These are phyloP conservation scores for Vigna angularis DNA, from an alignment of 306 rosid species.

Conservation along the genomic window DNA sequence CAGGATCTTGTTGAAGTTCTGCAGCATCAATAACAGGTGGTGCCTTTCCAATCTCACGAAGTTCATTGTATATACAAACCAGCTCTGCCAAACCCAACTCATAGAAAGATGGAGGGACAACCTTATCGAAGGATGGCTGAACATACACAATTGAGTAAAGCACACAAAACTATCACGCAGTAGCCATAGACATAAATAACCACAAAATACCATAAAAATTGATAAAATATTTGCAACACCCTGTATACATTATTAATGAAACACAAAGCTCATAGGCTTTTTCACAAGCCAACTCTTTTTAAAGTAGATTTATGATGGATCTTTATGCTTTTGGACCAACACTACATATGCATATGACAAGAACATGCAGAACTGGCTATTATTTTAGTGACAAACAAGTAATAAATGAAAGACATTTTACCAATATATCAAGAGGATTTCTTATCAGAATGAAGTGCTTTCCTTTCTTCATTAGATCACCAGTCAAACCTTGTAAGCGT, in stretches of 20 bases:
- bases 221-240: constrained; percentile 21
- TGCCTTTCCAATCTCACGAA: constrained; percentile 64
- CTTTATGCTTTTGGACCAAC: constrained; percentile 15
- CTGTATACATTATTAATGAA: background rate
- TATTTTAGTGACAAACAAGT: constrained; percentile 16
- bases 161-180: constrained; percentile 36
- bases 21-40: constrained; percentile 76
- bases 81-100: constrained; percentile 81
- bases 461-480: constrained; percentile 73
- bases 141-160: constrained; percentile 30
- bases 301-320: constrained; percentile 10
- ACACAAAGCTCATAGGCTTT: constrained; percentile 17
- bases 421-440: constrained; percentile 85
- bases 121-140: constrained; percentile 84
- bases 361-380: constrained; percentile 11
- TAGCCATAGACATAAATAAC: constrained; percentile 9
- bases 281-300: background rate
- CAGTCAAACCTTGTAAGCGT: constrained; percentile 62
- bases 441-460: constrained; percentile 81
- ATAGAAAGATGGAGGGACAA: constrained; percentile 69
- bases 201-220: background rate
- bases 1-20: constrained; percentile 74
- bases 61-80: constrained; percentile 69
- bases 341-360: constrained; percentile 7
- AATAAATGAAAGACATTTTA: constrained; percentile 41